Percentiles rank a stretch among this genome's conserved stretches.
phyloP scores from a whole-genome alignment of 768 basidiomycete genomes.

The Auricularia heimuer region DNA sequence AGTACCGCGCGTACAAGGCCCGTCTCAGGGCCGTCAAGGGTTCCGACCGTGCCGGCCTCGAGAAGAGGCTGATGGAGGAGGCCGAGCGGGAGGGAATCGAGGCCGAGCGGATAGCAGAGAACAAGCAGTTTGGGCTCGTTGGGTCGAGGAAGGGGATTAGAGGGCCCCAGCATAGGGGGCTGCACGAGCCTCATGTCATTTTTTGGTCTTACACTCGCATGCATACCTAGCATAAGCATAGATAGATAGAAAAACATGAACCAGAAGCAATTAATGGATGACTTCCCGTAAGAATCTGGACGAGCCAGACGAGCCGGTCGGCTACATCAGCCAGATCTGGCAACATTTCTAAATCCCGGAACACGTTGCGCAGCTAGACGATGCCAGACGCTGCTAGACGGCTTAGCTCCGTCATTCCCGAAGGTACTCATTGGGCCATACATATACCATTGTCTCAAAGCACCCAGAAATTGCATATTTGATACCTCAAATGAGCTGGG shows the following conservation, averaged over 20 bases:
- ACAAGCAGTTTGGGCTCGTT: not conserved
- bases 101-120: slow-evolving; percentile 47
- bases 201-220: not conserved
- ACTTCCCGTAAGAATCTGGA: no score
- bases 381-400: no score
- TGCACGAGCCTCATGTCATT: not conserved
- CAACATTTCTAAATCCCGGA: no score
- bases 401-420: no score
- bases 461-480: no score
- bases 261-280: not conserved
- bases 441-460: no score
- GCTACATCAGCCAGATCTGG: no score
- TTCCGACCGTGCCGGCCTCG: slow-evolving; percentile 39
- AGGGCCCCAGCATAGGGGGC: not conserved
- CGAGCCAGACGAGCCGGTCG: no score
- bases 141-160: not conserved
- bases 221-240: not conserved
- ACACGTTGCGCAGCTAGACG: no score
- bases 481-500: no score
- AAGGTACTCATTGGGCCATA: no score
- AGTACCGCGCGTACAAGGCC: slow-evolving; percentile 73
- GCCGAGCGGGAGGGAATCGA: slow-evolving; percentile 63
- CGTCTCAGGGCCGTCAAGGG: slow-evolving; percentile 50
- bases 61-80: slow-evolving; percentile 55
- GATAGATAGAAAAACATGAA: not conserved